Conservation (phyloP, 2,329 filamentous ascomycete genomes). For the Taxawa tesnikishii region DNA sequence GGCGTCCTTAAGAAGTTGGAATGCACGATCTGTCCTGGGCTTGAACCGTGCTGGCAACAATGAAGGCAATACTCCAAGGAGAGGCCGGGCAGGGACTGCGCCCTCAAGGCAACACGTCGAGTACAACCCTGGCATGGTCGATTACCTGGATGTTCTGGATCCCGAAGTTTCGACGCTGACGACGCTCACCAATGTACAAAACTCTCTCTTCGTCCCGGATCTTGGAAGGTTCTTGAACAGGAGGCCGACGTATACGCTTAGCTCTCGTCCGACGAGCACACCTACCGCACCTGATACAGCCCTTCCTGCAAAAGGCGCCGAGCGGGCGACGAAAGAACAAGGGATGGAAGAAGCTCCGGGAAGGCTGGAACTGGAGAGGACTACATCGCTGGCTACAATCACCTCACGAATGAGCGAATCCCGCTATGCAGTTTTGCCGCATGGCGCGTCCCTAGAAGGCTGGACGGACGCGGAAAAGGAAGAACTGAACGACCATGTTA, state of each 20-base stretch:
- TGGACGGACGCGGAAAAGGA: slow-evolving; percentile 65
- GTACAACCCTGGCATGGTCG: slow-evolving; percentile 51
- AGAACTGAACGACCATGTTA: slow-evolving; percentile 72
- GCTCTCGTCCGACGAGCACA: slow-evolving; percentile 31
- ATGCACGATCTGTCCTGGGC: too few relatives aligned
- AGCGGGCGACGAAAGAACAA: slow-evolving; percentile 4
- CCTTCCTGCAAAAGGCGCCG: slow-evolving; percentile 3
- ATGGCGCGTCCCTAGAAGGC: slow-evolving; percentile 57
- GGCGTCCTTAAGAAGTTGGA: too few relatives aligned
- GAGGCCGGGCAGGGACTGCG: not conserved
- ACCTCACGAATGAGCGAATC: slow-evolving; percentile 56
- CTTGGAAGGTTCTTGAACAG: slow-evolving; percentile 66
- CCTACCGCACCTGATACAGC: slow-evolving; percentile 12
- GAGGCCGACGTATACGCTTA: slow-evolving; percentile 64
- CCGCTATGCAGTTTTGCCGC: slow-evolving; percentile 68
- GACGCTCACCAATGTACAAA: slow-evolving; percentile 79
- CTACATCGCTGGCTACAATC: slow-evolving; percentile 30
- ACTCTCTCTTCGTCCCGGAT: slow-evolving; percentile 75
- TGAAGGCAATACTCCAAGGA: not conserved
- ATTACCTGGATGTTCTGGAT: slow-evolving; percentile 58
- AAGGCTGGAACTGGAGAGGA: slow-evolving; percentile 1
- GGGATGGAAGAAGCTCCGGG: slow-evolving; percentile 6
- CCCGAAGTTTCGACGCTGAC: slow-evolving; percentile 74
- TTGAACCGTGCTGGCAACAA: not conserved
- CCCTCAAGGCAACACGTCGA: slow-evolving; percentile 21